phyloP scores from a whole-genome alignment of 1,284 basidiomycete genomes.

The Filobasidium uniguttulatum region DNA sequence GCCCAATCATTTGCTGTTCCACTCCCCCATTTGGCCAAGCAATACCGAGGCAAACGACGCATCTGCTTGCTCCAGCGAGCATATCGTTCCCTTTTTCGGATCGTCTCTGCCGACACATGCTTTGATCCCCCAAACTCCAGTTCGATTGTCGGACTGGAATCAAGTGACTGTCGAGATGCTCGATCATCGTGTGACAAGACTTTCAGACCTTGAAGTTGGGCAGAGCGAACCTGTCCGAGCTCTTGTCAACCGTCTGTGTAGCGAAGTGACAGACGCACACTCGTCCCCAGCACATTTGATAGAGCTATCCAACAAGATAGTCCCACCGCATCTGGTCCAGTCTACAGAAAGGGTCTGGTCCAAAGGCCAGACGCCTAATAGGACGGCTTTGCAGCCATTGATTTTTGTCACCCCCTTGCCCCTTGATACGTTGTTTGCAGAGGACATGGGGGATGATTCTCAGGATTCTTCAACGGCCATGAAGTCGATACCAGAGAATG shows the following conservation, averaged over 20 bases:
- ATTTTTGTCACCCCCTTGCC: neutral
- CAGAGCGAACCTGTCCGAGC: too few relatives aligned
- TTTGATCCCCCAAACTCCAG: neutral
- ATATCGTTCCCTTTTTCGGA: neutral
- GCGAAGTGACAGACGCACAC: too few relatives aligned
- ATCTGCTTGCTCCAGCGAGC: neutral
- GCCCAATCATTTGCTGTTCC: neutral
- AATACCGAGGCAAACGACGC: neutral
- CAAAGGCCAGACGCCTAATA: neutral
- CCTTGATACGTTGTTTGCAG: neutral
- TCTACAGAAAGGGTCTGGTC: neutral
- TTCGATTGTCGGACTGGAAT: neutral
- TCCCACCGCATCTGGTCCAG: neutral
- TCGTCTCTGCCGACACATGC: neutral
- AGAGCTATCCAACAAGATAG: neutral
- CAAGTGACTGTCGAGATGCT: neutral
- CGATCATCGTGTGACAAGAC: too few relatives aligned
- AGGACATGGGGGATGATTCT: too few relatives aligned
- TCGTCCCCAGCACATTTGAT: conserved; percentile 1
- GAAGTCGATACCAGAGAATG: too few relatives aligned
- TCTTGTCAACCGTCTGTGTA: too few relatives aligned
- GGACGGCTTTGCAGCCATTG: neutral
- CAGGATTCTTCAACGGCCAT: too few relatives aligned
- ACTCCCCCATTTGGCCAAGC: neutral
- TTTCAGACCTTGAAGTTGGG: too few relatives aligned